Base-by-base conservation (phyloP, 768 basidiomycete species). In the Boletus vermiculosoides region DNA sequence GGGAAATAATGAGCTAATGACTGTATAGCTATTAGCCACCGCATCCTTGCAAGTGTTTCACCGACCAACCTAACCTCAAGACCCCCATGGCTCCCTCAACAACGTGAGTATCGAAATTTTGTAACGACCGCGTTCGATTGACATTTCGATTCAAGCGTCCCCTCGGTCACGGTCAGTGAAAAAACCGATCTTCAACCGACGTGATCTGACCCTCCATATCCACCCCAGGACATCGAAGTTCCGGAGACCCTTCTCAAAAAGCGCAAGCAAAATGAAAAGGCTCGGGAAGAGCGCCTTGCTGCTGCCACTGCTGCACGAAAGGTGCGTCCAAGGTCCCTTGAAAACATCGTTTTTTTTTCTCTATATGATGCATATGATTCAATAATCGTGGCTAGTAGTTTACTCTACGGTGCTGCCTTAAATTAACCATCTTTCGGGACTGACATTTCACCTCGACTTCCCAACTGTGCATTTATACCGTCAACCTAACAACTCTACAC, bases 241-340 rank as follows among this genome's bases (percentile, higher is more conserved):
- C 95, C 95, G 75, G 95, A 97, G 88, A 98, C 95, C 72, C 87
- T 98, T 81, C 92, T 98, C 81, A 98, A 97, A 86, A 98, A 96
- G 83, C 88, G 95, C 80, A 94, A 95, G 81, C 90, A 94, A 80
- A 95, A 87, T 71, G 93, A 96, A 82, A 95, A 95, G 82, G 90
- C 88, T 62, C 83, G 93, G 70, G 94, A 95, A 80, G 94, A 96
- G 72, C 92, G 91, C 68, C 81, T 96, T 63, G 85, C 80, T 63
- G 90, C 90, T 58, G 92, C 90, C 23, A 73, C 78, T 41, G 88
- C 87, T 65, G 93, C 94, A 63, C 88, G 90, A 72, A 95, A 95
- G 88, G 94, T 95, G 73, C 73, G 86, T 63, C 54, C 55, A 57
- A 30, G 50, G 10, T 54, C 58, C 42, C 22, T 13, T 45, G 49